Conservation (phyloP, 345 rosid genomes). For the Populus nigra region DNA sequence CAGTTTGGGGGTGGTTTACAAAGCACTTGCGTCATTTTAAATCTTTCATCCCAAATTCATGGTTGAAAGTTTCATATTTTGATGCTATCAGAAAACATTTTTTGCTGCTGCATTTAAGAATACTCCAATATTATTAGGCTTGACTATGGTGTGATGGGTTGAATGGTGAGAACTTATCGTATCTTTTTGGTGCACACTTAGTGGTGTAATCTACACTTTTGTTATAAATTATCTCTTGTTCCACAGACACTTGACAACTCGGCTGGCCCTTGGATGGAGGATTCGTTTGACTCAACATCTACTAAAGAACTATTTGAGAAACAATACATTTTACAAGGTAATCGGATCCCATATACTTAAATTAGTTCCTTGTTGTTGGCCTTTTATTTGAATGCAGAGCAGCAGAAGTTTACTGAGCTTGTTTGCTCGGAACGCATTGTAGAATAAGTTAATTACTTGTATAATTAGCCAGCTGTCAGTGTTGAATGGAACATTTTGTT, state of each 20-base stretch:
- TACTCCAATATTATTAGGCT: background rate
- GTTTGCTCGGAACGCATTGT: slow-evolving; percentile 5
- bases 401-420: slow-evolving; percentile 11
- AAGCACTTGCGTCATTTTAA: background rate
- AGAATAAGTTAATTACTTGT: background rate
- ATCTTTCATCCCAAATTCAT: background rate
- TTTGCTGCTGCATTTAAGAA: background rate
- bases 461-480: background rate
- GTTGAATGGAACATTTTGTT: background rate
- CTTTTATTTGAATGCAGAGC: background rate
- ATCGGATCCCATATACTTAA: background rate
- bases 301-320: slow-evolving; percentile 77
- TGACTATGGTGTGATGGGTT: background rate
- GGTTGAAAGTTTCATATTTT: background rate
- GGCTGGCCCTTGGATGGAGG: slow-evolving; percentile 95
- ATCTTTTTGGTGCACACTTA: background rate
- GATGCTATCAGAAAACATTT: background rate
- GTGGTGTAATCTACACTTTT: background rate
- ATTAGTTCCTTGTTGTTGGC: background rate
- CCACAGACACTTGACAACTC: slow-evolving; percentile 79
- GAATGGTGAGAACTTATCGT: background rate
- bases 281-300: slow-evolving; percentile 86
- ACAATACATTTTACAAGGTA: slow-evolving; percentile 97
- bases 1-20: background rate
- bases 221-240: background rate